phyloP scores from a whole-genome alignment of 805 yeast genomes.

The Wickerhamomyces ciferrii region DNA sequence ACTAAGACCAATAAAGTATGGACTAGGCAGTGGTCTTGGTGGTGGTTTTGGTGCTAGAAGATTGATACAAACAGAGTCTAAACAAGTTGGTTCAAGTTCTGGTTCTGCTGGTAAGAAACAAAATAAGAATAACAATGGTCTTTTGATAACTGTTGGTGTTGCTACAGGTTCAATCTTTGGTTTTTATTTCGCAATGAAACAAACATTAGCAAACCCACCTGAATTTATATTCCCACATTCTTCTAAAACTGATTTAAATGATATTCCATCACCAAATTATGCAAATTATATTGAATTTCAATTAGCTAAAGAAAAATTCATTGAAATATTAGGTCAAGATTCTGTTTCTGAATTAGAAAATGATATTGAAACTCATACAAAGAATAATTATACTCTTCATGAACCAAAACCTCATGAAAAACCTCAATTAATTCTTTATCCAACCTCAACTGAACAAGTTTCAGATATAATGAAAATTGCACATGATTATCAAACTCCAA shows the following conservation, averaged over 20 bases:
- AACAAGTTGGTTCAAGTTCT: too few species aligned
- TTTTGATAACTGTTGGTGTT: not conserved
- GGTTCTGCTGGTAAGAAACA: too few species aligned
- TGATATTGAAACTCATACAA: conserved; percentile 39
- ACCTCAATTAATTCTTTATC: conserved; percentile 38
- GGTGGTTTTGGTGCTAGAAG: too few species aligned
- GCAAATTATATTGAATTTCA: not conserved
- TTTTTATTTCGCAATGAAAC: not conserved
- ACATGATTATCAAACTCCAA: conserved; percentile 47
- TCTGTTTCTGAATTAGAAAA: conserved; percentile 16
- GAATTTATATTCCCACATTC: conserved; percentile 1
- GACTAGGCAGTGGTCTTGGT: too few species aligned
- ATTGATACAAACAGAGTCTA: too few species aligned
- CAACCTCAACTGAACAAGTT: conserved; percentile 50
- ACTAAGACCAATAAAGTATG: too few species aligned
- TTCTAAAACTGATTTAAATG: conserved; percentile 3
- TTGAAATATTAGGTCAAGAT: conserved; percentile 31
- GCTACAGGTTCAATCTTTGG: not conserved
- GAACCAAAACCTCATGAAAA: conserved; percentile 38
- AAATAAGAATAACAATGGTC: too few species aligned
- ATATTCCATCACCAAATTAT: conserved; percentile 4
- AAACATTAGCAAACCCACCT: not conserved
- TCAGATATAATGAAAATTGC: conserved; percentile 47
- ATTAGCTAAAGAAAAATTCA: conserved; percentile 13
- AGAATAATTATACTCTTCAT: conserved; percentile 44